Evolutionary conservation across 2,329 filamentous ascomycete species (phyloP).

Genomic region (Colletotrichum sp.): DNA sequence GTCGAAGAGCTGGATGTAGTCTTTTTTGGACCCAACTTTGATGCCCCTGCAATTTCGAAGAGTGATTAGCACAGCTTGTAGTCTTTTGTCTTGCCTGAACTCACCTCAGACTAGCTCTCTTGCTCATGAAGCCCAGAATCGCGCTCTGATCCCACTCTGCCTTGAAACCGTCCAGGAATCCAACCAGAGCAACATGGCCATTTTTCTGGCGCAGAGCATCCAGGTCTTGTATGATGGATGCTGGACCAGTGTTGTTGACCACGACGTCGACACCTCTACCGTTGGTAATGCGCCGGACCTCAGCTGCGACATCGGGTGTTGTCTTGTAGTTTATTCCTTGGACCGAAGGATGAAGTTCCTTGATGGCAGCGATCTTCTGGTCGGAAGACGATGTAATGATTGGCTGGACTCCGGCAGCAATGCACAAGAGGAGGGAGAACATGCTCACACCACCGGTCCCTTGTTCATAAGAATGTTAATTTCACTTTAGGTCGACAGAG

Average conservation of each 20-base stretch:
- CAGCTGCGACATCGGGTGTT: slow-evolving; percentile 17
- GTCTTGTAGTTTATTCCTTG: slow-evolving; percentile 29
- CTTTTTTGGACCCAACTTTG: not conserved
- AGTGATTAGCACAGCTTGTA: not conserved
- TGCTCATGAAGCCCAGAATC: not conserved
- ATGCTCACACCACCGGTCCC: slow-evolving; percentile 33
- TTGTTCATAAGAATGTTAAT: not conserved
- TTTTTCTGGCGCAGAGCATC: not conserved
- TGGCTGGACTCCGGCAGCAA: slow-evolving; percentile 26
- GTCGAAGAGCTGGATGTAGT: not conserved
- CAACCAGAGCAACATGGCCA: not conserved
- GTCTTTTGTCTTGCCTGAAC: not conserved
- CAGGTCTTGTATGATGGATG: slow-evolving; percentile 25
- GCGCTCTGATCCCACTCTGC: not conserved
- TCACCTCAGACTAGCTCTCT: slow-evolving; percentile 2
- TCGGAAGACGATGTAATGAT: slow-evolving; percentile 34
- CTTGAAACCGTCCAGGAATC: not conserved
- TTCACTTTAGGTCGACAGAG: not conserved
- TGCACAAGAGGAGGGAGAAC: slow-evolving; percentile 27
- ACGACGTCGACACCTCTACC: slow-evolving; percentile 30
- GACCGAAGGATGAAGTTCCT: slow-evolving; percentile 22
- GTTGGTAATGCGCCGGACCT: slow-evolving; percentile 23
- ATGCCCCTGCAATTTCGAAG: not conserved
- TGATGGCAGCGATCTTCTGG: slow-evolving; percentile 26
- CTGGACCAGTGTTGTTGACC: slow-evolving; percentile 29